These are phyloP conservation scores for Lathyrus oleraceus DNA, from an alignment of 306 rosid genomes.

Conservation along the genomic window DNA sequence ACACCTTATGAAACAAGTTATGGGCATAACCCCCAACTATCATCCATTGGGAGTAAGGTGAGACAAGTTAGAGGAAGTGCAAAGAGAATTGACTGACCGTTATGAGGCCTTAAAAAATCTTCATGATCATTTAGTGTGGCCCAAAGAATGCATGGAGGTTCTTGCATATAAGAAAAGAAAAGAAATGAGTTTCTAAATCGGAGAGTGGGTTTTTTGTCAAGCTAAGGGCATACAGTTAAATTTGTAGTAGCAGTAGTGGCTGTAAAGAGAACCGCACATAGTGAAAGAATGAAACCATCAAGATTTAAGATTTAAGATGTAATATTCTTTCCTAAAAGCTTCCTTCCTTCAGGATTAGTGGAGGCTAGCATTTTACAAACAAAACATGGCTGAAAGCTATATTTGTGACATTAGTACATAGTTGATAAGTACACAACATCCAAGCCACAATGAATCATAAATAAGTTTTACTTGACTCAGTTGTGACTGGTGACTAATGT, in stretches of 20 bases:
- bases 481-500: conserved; percentile 24
- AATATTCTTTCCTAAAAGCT: neutral
- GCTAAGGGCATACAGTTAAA: too few relatives aligned
- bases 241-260: neutral
- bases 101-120: too few relatives aligned
- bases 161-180: too few relatives aligned
- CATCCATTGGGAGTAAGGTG: too few relatives aligned
- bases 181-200: too few relatives aligned
- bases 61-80: too few relatives aligned
- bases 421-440: conserved; percentile 3
- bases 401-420: neutral
- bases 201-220: too few relatives aligned
- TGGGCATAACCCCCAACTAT: too few relatives aligned
- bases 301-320: neutral
- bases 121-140: too few relatives aligned
- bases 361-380: neutral
- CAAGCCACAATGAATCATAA: conserved; percentile 14
- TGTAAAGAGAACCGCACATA: neutral
- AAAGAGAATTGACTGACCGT: too few relatives aligned
- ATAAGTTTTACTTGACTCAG: conserved; percentile 17
- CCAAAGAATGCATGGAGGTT: too few relatives aligned
- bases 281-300: neutral
- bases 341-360: neutral
- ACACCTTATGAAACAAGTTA: too few relatives aligned
- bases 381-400: conserved; percentile 35